These are phyloP conservation scores for Sporodiniella umbellata DNA, from an alignment of 371 early-diverging fungal species.

Conservation along the genomic window DNA sequence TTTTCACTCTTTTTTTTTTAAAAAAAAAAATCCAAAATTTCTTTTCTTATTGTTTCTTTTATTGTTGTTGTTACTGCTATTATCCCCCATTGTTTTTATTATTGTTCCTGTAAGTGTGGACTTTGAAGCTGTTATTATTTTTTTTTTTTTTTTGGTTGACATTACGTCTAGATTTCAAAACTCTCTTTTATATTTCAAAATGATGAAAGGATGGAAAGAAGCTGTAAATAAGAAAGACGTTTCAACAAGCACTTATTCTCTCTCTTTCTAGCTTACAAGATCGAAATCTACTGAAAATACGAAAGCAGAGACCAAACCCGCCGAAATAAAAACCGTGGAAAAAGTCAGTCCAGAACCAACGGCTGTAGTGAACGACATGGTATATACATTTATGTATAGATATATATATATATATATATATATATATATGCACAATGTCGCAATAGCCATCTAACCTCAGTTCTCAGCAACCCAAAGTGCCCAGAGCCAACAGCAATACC, in stretches of 20 bases:
- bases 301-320: neutral
- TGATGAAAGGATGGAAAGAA: slow-evolving; percentile 47
- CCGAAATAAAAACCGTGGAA: neutral
- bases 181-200: neutral
- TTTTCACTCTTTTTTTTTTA: slow-evolving; percentile 6
- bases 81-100: neutral
- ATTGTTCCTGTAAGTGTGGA: neutral
- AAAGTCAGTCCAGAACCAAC: slow-evolving; percentile 10
- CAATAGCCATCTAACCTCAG: no score
- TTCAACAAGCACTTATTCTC: slow-evolving; percentile 4
- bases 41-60: slow-evolving; percentile 1
- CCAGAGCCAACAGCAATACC: slow-evolving; percentile 2
- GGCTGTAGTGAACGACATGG: slow-evolving; percentile 1
- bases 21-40: neutral
- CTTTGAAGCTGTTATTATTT: neutral
- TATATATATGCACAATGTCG: no score
- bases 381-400: slow-evolving; percentile 8
- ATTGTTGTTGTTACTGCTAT: neutral
- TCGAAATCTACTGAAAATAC: slow-evolving; percentile 11
- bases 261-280: slow-evolving; percentile 24
- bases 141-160: neutral
- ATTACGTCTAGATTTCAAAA: neutral
- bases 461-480: slow-evolving; percentile 1
- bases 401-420: no score
- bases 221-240: slow-evolving; percentile 20